Evolutionary conservation across 257 asterid species (phyloP).

Genomic region (Dorcoceras hygrometricum): DNA sequence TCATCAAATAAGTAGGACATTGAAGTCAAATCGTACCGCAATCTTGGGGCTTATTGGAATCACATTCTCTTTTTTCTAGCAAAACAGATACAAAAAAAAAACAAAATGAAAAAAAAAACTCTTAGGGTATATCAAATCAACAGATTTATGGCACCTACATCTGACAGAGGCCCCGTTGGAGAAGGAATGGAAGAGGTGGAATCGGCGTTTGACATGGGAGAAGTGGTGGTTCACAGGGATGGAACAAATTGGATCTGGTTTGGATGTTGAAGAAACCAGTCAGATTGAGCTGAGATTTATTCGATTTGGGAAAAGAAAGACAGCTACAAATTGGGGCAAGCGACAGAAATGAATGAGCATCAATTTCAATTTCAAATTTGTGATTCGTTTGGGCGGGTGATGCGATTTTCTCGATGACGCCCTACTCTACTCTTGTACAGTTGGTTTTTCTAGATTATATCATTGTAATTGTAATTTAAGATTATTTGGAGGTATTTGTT

Average conservation of each 20-base stretch:
- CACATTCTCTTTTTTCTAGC: conserved; percentile 61
- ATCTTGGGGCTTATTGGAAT: conserved; percentile 62
- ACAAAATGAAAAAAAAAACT: conserved; percentile 5
- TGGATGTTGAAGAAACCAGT: no score
- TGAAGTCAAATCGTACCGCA: conserved; percentile 40
- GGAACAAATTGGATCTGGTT: conserved; percentile 38
- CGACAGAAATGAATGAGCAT: not conserved
- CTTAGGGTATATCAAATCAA: not conserved
- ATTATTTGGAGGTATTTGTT: no score
- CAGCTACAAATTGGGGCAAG: conserved; percentile 2
- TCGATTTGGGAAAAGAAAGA: conserved; percentile 12
- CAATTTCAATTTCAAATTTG: conserved; percentile 29
- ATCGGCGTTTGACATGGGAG: conserved; percentile 51
- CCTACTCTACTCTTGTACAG: no score
- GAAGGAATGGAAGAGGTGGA: conserved; percentile 39
- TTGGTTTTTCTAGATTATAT: no score
- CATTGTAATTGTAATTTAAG: no score
- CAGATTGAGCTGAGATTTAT: conserved; percentile 22
- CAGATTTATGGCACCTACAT: conserved; percentile 24
- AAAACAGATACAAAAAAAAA: not conserved
- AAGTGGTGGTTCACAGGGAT: not conserved
- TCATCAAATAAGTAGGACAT: not conserved
- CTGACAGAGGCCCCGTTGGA: no score
- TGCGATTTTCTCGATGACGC: no score
- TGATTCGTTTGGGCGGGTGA: conserved; percentile 37